These are phyloP conservation scores for Laguncularia racemosa DNA, from an alignment of 345 rosid species.

Conservation along the genomic window DNA sequence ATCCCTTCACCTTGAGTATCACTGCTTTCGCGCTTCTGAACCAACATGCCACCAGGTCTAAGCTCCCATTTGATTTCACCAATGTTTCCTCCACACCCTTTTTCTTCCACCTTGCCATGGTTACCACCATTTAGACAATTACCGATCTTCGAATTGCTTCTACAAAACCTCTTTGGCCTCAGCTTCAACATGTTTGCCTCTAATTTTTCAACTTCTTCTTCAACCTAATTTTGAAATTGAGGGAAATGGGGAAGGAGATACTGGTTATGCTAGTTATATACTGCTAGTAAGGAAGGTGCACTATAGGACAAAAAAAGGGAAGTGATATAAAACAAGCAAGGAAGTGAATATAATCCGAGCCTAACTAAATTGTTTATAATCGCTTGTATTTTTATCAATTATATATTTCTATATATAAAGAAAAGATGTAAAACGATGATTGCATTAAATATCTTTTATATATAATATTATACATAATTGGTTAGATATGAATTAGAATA, in stretches of 20 bases:
- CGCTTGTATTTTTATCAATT: no score
- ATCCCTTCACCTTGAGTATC: conserved; percentile 17
- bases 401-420: no score
- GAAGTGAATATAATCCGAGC: not conserved
- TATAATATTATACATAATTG: no score
- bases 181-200: conserved; percentile 46
- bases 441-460: no score
- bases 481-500: no score
- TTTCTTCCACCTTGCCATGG: conserved; percentile 25
- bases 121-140: conserved; percentile 18
- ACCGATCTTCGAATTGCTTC: conserved; percentile 48
- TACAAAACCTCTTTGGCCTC: conserved; percentile 62
- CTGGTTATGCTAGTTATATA: not conserved
- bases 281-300: no score
- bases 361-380: no score
- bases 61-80: conserved; percentile 80
- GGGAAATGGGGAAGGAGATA: not conserved
- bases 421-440: no score
- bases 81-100: conserved; percentile 11
- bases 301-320: no score
- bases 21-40: conserved; percentile 59
- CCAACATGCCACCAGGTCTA: conserved; percentile 91
- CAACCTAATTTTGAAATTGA: not conserved
- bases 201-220: not conserved
- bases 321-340: not conserved